phyloP scores from a whole-genome alignment of 202 grass and related monocot species.

The Zizania palustris region DNA sequence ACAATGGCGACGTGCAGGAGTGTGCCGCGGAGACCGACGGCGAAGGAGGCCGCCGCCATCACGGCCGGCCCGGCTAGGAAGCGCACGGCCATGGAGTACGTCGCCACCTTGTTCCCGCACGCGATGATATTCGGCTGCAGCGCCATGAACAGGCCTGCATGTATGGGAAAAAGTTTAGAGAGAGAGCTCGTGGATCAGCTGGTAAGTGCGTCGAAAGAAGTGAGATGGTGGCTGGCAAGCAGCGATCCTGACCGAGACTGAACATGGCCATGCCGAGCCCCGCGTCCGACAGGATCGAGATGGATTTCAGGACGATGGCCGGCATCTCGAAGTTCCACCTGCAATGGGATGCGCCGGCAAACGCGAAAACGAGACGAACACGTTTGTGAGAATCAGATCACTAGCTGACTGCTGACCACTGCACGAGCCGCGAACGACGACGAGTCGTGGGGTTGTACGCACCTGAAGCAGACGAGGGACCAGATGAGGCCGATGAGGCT shows the following conservation, averaged over 20 bases:
- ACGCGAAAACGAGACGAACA: slow-evolving; percentile 9
- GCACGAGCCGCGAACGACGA: neutral
- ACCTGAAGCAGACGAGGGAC: slow-evolving; percentile 99
- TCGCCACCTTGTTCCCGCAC: slow-evolving; percentile 84
- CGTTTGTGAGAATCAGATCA: neutral
- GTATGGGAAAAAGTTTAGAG: too few species aligned
- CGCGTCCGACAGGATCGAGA: slow-evolving; percentile 98
- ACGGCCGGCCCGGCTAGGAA: slow-evolving; percentile 80
- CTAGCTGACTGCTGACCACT: neutral
- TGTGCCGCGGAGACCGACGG: slow-evolving; percentile 84
- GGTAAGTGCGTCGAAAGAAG: neutral
- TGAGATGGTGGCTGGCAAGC: neutral
- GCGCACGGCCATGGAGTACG: slow-evolving; percentile 88
- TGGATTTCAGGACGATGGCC: slow-evolving; percentile 80
- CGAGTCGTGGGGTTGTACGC: neutral
- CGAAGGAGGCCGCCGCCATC: slow-evolving; percentile 86
- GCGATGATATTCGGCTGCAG: slow-evolving; percentile 96
- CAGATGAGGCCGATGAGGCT: slow-evolving; percentile 95
- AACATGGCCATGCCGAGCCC: slow-evolving; percentile 99
- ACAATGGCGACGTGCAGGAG: slow-evolving; percentile 96
- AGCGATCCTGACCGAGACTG: slow-evolving; percentile 81
- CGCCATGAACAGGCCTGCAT: slow-evolving; percentile 95
- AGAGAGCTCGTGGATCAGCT: neutral
- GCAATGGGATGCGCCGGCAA: slow-evolving; percentile 26
- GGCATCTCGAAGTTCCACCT: slow-evolving; percentile 98